Percentiles rank a stretch among this genome's conserved stretches.
phyloP scores from a whole-genome alignment of 2,329 filamentous ascomycete species.

The Hypoxylon sp. region DNA sequence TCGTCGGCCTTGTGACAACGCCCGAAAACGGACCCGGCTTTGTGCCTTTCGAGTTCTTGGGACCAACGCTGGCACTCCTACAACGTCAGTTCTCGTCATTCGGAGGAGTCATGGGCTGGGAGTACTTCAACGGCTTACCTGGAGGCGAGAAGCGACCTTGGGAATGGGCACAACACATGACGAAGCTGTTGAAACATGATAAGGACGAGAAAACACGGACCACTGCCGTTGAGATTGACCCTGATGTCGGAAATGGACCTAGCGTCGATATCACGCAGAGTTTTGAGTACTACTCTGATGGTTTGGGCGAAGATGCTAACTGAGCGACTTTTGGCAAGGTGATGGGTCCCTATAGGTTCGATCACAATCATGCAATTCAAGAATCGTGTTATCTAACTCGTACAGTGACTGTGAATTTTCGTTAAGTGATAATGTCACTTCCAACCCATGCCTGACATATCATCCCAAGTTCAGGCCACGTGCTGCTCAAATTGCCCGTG shows the following conservation, averaged over 20 bases:
- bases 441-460: background rate
- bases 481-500: background rate
- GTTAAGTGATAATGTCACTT: too few relatives aligned
- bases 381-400: background rate
- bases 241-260: slow-evolving; percentile 38
- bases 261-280: slow-evolving; percentile 37
- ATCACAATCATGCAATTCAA: background rate
- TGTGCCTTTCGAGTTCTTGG: slow-evolving; percentile 71
- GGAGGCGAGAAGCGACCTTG: slow-evolving; percentile 72
- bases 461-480: slow-evolving; percentile 3
- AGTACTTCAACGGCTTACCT: slow-evolving; percentile 82
- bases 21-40: slow-evolving; percentile 77
- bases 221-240: slow-evolving; percentile 39
- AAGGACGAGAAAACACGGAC: background rate
- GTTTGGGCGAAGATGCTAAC: slow-evolving; percentile 40
- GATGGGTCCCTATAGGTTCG: background rate
- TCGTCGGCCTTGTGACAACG: slow-evolving; percentile 82
- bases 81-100: slow-evolving; percentile 73
- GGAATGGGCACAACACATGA: slow-evolving; percentile 81
- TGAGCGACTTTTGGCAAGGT: background rate
- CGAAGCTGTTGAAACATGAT: slow-evolving; percentile 54
- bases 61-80: slow-evolving; percentile 69
- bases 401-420: background rate
- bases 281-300: slow-evolving; percentile 53
- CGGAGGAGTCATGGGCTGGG: slow-evolving; percentile 89